These are phyloP conservation scores for button mushroom (Agaricus bisporus) DNA, from an alignment of 768 basidiomycete genomes.

Conservation along the genomic window DNA sequence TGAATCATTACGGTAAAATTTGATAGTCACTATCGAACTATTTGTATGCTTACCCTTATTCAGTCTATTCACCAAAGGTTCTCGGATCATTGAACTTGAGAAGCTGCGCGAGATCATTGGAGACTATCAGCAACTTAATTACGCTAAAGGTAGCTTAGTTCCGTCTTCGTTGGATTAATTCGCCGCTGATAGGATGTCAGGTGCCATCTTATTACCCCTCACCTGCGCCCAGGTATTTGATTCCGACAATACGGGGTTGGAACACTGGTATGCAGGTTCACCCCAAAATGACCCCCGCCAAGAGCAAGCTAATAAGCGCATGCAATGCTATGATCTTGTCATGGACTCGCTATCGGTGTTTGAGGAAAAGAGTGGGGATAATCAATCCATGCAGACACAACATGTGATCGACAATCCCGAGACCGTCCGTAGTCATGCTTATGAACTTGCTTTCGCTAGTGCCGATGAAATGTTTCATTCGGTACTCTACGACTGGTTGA, in stretches of 20 bases:
- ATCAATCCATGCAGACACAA: slow-evolving; percentile 18
- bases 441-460: slow-evolving; percentile 77
- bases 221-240: slow-evolving; percentile 79
- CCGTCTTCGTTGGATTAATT: not conserved
- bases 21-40: slow-evolving; percentile 1
- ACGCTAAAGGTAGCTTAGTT: slow-evolving; percentile 59
- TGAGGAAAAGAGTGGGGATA: slow-evolving; percentile 52
- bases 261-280: slow-evolving; percentile 68
- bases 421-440: slow-evolving; percentile 75
- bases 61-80: slow-evolving; percentile 86
- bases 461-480: slow-evolving; percentile 94
- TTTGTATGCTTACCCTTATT: slow-evolving; percentile 5
- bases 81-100: slow-evolving; percentile 76
- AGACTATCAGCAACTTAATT: slow-evolving; percentile 85
- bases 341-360: slow-evolving; percentile 77
- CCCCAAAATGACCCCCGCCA: slow-evolving; percentile 52
- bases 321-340: slow-evolving; percentile 76
- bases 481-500: slow-evolving; percentile 91
- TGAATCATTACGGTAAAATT: slow-evolving; percentile 77
- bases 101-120: slow-evolving; percentile 80
- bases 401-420: slow-evolving; percentile 51
- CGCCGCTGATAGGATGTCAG: slow-evolving; percentile 29
- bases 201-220: slow-evolving; percentile 81
- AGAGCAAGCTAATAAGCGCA: slow-evolving; percentile 52
- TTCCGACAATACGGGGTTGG: slow-evolving; percentile 63